Conservation (phyloP, 2,329 filamentous ascomycete genomes). For the Aspergillus sclerotialis region DNA sequence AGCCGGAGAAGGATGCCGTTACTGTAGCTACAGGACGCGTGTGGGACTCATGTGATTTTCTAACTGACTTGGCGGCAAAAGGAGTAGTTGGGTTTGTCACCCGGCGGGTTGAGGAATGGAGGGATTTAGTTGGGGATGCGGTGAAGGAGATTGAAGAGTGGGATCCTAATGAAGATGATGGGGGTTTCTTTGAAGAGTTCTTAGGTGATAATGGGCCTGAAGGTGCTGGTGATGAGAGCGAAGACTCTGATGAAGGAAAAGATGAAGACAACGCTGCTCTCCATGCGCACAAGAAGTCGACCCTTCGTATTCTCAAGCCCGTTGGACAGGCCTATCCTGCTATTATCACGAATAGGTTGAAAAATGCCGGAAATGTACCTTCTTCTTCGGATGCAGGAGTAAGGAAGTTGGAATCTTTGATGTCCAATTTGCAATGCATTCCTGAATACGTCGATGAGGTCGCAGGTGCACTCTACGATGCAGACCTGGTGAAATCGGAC, state of each 20-base stretch:
- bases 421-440: constrained; percentile 27
- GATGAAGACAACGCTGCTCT: constrained; percentile 28
- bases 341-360: constrained; percentile 35
- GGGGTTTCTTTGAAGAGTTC: constrained; percentile 43
- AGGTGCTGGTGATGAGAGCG: constrained; percentile 8
- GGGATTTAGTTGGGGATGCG: constrained; percentile 71
- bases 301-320: constrained; percentile 37
- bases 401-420: constrained; percentile 27
- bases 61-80: constrained; percentile 56
- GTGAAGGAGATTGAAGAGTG: constrained; percentile 83
- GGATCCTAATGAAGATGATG: constrained; percentile 64
- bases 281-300: constrained; percentile 34
- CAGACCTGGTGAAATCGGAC: constrained; percentile 26
- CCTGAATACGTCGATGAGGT: constrained; percentile 39
- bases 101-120: constrained; percentile 64
- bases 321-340: constrained; percentile 38
- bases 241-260: constrained; percentile 15
- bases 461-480: constrained; percentile 40
- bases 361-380: constrained; percentile 20
- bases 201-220: constrained; percentile 15
- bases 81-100: constrained; percentile 67
- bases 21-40: constrained; percentile 68
- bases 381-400: constrained; percentile 13
- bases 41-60: constrained; percentile 75
- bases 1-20: constrained; percentile 42